Percentiles rank a stretch among this genome's conserved stretches.
phyloP scores from a whole-genome alignment of 345 rosid genomes.

The Firmiana major region DNA sequence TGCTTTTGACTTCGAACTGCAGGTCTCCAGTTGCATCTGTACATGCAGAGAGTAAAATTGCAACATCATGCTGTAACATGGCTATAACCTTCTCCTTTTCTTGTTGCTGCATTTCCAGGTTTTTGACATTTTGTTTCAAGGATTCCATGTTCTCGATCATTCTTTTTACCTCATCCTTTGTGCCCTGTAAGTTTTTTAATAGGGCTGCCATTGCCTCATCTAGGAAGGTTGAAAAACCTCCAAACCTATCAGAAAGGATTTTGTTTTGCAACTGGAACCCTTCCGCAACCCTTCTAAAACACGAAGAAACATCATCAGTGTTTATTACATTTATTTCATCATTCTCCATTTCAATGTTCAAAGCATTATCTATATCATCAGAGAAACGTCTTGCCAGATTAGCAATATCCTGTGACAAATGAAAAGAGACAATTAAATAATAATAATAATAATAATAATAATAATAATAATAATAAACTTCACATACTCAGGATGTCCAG shows the following conservation, averaged over 20 bases:
- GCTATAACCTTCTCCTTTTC: conserved; percentile 49
- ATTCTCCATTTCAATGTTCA: conserved; percentile 34
- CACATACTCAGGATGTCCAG: background rate
- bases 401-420: conserved; percentile 44
- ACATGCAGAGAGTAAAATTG: conserved; percentile 56
- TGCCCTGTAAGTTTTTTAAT: conserved; percentile 44
- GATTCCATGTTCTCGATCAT: conserved; percentile 43
- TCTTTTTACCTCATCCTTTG: conserved; percentile 35
- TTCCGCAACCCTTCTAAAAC: conserved; percentile 46
- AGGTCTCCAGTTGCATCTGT: conserved; percentile 49
- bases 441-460: no score
- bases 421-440: conserved; percentile 4
- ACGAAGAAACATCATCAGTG: conserved; percentile 40
- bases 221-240: conserved; percentile 42
- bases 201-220: conserved; percentile 45
- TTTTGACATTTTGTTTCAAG: conserved; percentile 45
- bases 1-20: conserved; percentile 48
- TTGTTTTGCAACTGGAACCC: conserved; percentile 46
- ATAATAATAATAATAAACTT: background rate
- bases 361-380: conserved; percentile 29
- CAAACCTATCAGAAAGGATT: conserved; percentile 44
- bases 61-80: conserved; percentile 41
- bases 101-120: conserved; percentile 38
- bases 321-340: conserved; percentile 29
- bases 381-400: conserved; percentile 31